Conservation (phyloP, 1,284 basidiomycete species). For the Apiotrichum porosum region DNA sequence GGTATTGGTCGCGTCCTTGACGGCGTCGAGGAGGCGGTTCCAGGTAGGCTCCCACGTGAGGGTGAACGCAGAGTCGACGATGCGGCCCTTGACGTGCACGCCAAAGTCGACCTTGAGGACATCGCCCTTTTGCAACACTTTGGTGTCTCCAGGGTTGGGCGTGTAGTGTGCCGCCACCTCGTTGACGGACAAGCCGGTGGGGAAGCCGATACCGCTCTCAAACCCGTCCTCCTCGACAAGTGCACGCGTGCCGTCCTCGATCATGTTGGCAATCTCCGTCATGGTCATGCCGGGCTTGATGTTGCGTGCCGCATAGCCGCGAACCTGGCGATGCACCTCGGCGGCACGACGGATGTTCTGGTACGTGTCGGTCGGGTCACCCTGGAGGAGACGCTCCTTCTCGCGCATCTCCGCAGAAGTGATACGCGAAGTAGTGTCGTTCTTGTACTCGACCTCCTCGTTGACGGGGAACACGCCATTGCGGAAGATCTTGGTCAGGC, state of each 20-base stretch:
- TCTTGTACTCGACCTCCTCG: constrained; percentile 84
- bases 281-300: constrained; percentile 93
- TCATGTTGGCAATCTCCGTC: constrained; percentile 89
- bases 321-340: constrained; percentile 94
- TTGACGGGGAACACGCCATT: constrained; percentile 84
- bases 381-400: constrained; percentile 67
- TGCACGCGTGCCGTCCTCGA: constrained; percentile 85
- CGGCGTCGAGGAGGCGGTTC: constrained; percentile 82
- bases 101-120: constrained; percentile 97
- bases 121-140: constrained; percentile 74
- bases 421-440: constrained; percentile 80
- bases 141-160: constrained; percentile 90
- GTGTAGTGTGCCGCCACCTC: constrained; percentile 96
- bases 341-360: constrained; percentile 83
- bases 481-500: constrained; percentile 83
- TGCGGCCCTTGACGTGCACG: constrained; percentile 91
- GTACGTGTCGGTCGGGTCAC: constrained; percentile 78
- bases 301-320: constrained; percentile 68
- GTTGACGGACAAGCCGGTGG: constrained; percentile 93
- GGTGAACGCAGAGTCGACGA: constrained; percentile 94
- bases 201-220: constrained; percentile 79
- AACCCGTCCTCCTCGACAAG: constrained; percentile 87
- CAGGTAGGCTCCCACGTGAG: constrained; percentile 84
- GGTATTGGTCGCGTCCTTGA: constrained; percentile 88
- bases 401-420: constrained; percentile 89